phyloP scores from a whole-genome alignment of 495 filamentous ascomycete genomes.

The Aspergillus indologenus region DNA sequence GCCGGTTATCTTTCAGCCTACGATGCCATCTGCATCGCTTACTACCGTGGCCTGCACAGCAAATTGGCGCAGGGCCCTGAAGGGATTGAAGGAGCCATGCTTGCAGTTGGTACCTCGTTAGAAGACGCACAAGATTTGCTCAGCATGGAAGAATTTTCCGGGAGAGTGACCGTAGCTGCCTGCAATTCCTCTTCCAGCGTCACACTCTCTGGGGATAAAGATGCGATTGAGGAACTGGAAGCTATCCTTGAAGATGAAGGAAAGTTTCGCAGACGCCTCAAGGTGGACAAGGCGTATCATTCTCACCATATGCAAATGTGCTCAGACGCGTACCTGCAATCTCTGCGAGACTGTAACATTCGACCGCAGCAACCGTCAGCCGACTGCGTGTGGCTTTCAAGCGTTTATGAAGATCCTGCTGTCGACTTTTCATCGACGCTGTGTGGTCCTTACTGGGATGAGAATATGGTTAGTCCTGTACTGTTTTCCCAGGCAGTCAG shows the following conservation, averaged over 20 bases:
- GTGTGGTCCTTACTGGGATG: conserved; percentile 14
- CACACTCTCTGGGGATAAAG: conserved; percentile 46
- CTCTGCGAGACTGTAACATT: too few species aligned
- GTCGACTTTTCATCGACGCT: too few species aligned
- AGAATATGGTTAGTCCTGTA: conserved; percentile 22
- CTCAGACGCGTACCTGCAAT: too few species aligned
- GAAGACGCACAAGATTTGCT: too few species aligned
- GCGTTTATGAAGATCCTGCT: too few species aligned
- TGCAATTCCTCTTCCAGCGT: conserved; percentile 47
- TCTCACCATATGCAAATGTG: conserved; percentile 9
- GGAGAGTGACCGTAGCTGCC: too few species aligned
- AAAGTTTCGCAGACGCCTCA: conserved; percentile 3
- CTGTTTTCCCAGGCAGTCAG: conserved; percentile 13
- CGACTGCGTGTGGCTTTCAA: too few species aligned
- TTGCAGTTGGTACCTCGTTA: too few species aligned
- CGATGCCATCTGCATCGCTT: conserved; percentile 11
- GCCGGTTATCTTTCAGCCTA: conserved; percentile 2
- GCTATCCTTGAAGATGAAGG: conserved; percentile 24
- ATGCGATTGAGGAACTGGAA: conserved; percentile 30
- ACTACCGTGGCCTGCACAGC: conserved; percentile 16
- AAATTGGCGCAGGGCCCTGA: too few species aligned
- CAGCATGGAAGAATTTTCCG: too few species aligned
- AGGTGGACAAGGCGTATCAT: not conserved
- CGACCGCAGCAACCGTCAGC: too few species aligned
- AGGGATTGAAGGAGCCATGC: too few species aligned